Evolutionary conservation across 169 alveolate species (phyloP).

Genomic region (Plasmodium gaboni): DNA sequence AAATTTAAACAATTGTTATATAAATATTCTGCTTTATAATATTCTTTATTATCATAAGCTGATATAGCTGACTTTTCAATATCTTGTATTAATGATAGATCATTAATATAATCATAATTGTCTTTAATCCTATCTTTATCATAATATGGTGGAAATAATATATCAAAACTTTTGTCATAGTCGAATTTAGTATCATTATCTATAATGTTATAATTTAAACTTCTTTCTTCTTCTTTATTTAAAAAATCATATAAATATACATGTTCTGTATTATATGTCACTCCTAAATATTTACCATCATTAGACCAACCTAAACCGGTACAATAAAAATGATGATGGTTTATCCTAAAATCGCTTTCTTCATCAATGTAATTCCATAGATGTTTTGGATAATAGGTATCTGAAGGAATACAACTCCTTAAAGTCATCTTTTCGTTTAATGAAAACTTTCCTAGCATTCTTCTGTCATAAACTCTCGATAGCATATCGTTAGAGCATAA

Average conservation of each 20-base stretch:
- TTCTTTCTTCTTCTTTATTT: constrained; percentile 50
- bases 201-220: constrained; percentile 10
- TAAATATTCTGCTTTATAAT: constrained; percentile 32
- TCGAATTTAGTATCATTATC: constrained; percentile 18
- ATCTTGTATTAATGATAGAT: constrained; percentile 15
- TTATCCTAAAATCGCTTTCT: constrained; percentile 24
- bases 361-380: constrained; percentile 75
- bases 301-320: constrained; percentile 74
- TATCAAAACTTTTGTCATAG: constrained; percentile 9
- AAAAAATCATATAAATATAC: constrained; percentile 76
- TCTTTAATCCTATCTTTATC: not conserved
- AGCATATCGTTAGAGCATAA: constrained; percentile 80
- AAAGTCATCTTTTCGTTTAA: constrained; percentile 38
- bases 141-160: constrained; percentile 30
- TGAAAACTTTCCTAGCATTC: constrained; percentile 65
- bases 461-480: constrained; percentile 79
- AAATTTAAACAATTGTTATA: constrained; percentile 32
- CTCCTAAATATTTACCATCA: constrained; percentile 75
- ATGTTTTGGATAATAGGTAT: constrained; percentile 77
- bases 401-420: constrained; percentile 71
- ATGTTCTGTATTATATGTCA: constrained; percentile 76
- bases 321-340: constrained; percentile 6
- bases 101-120: not conserved
- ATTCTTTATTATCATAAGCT: constrained; percentile 27
- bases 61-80: constrained; percentile 38